A percentile compares a stretch with the other conserved stretches of the same genome.
phyloP scores from a whole-genome alignment of 164 flowering plant species.

The Warburgia ugandensis region DNA sequence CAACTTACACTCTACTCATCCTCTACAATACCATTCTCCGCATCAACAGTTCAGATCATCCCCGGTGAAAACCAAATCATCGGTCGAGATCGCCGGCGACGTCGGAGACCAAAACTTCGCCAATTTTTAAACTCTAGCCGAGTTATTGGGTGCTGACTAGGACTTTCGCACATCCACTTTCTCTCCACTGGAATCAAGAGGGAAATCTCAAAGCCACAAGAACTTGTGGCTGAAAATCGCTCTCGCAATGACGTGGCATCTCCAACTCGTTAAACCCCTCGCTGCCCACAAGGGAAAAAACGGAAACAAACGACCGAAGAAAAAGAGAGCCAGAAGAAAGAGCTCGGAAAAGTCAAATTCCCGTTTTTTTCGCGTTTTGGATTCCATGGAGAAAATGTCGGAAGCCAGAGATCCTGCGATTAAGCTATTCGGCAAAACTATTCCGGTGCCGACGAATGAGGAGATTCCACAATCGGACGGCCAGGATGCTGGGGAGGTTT shows the following conservation, averaged over 20 bases:
- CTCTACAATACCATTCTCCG: no score
- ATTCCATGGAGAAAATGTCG: constrained; percentile 12
- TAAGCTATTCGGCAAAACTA: constrained; percentile 18
- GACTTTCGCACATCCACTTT: constrained; percentile 4
- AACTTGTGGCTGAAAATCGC: constrained; percentile 8
- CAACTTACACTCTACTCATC: no score
- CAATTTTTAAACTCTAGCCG: no score
- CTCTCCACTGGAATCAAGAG: not conserved
- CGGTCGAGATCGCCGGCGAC: no score
- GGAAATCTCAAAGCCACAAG: constrained; percentile 7
- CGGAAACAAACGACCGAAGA: no score
- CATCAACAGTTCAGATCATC: no score
- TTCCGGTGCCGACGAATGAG: constrained; percentile 4
- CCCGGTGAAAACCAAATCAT: no score
- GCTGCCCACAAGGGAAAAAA: not conserved
- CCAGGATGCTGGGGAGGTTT: not conserved
- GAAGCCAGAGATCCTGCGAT: constrained; percentile 14
- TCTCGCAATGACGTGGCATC: constrained; percentile 3
- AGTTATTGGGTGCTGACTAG: constrained; percentile 6
- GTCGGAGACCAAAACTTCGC: no score
- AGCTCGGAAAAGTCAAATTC: no score
- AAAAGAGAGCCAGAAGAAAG: no score
- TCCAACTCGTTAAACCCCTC: not conserved
- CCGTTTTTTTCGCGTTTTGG: no score
- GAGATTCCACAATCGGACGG: not conserved